Conservation (phyloP, 2,329 filamentous ascomycete genomes). For the Saccharata proteae region DNA sequence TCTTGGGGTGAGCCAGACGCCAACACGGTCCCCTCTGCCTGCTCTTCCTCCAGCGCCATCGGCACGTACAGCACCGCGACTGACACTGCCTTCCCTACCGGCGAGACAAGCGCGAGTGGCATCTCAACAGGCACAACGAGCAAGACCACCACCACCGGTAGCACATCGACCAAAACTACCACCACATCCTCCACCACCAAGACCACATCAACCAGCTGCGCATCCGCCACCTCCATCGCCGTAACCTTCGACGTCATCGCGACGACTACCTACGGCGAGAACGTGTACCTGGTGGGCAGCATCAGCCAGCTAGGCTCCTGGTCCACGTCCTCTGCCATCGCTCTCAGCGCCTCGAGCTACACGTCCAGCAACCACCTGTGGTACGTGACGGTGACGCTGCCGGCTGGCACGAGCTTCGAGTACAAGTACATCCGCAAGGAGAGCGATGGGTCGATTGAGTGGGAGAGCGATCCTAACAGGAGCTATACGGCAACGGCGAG, state of each 20-base stretch:
- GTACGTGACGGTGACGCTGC: conserved; percentile 29
- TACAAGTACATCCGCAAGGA: conserved; percentile 37
- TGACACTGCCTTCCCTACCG: conserved; percentile 25
- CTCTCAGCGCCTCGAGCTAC: conserved; percentile 31
- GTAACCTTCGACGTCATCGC: conserved; percentile 37
- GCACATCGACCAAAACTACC: conserved; percentile 9
- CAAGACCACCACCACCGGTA: conserved; percentile 15
- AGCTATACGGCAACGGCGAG: conserved; percentile 23
- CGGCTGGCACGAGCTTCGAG: conserved; percentile 29
- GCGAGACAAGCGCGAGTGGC: conserved; percentile 29
- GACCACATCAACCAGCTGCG: conserved; percentile 13
- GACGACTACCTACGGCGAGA: conserved; percentile 37
- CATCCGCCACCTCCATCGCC: conserved; percentile 19
- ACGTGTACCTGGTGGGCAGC: conserved; percentile 34
- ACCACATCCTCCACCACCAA: conserved; percentile 11
- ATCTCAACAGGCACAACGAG: conserved; percentile 34
- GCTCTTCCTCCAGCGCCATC: conserved; percentile 24
- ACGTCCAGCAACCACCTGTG: conserved; percentile 33
- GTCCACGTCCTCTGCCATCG: conserved; percentile 27
- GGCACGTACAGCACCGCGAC: conserved; percentile 31
- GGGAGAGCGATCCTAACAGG: conserved; percentile 31
- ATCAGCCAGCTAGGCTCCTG: conserved; percentile 32
- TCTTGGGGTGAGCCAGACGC: conserved; percentile 5
- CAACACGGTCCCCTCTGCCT: conserved; percentile 1
- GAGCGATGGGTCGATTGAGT: conserved; percentile 33